Conservation (phyloP, 2,329 filamentous ascomycete species). For the Chrysoporthe puriensis region DNA sequence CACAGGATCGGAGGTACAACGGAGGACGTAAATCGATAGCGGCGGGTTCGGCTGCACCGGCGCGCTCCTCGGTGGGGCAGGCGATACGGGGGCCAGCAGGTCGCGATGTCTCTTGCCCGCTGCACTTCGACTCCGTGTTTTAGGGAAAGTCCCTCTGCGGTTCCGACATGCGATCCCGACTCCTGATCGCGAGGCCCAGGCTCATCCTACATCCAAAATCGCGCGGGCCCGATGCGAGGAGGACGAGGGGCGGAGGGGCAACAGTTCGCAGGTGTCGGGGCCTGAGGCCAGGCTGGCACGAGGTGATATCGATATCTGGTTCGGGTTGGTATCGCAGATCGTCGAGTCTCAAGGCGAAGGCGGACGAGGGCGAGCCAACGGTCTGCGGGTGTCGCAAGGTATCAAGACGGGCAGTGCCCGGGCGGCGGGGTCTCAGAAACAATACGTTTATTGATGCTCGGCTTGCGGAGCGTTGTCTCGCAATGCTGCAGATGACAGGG, state of each 20-base stretch:
- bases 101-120: slow-evolving; percentile 5
- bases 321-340: background rate
- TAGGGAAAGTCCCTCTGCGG: slow-evolving; percentile 22
- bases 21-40: background rate
- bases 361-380: background rate
- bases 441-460: background rate
- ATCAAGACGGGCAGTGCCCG: background rate
- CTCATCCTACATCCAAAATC: slow-evolving; percentile 28
- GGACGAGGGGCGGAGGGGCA: slow-evolving; percentile 1
- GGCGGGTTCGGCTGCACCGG: background rate
- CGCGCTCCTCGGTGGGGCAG: background rate
- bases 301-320: background rate
- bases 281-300: background rate
- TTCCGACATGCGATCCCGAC: slow-evolving; percentile 29
- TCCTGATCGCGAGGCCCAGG: slow-evolving; percentile 21
- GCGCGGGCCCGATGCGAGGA: slow-evolving; percentile 14
- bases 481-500: slow-evolving; percentile 1
- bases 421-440: slow-evolving; percentile 8
- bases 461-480: background rate
- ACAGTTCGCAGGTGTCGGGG: background rate
- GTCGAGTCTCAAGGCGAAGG: background rate
- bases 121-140: slow-evolving; percentile 9
- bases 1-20: slow-evolving; percentile 3
- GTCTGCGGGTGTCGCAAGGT: slow-evolving; percentile 5
- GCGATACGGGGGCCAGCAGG: slow-evolving; percentile 12